Evolutionary conservation across 2,329 filamentous ascomycete species (phyloP).

Genomic region (Colletotrichum sp.): DNA sequence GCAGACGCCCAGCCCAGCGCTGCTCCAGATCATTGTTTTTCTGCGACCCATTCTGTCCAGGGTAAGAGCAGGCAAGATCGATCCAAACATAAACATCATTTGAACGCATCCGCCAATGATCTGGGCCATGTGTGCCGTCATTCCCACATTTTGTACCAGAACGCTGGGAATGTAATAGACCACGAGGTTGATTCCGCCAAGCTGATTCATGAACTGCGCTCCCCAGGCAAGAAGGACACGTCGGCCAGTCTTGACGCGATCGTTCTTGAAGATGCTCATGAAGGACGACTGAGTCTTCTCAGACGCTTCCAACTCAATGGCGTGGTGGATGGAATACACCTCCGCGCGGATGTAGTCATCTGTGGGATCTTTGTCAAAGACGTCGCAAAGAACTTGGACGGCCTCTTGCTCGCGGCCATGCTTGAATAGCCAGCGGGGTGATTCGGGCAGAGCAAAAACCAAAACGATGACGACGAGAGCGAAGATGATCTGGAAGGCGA

Average conservation of each 20-base stretch:
- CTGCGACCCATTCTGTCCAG: constrained; percentile 43
- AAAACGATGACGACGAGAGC: constrained; percentile 36
- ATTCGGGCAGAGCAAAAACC: constrained; percentile 44
- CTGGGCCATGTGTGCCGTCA: constrained; percentile 31
- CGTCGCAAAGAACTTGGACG: constrained; percentile 37
- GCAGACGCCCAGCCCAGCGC: constrained; percentile 33
- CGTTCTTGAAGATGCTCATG: constrained; percentile 48
- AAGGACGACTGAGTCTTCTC: constrained; percentile 35
- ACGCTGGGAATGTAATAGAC: constrained; percentile 41
- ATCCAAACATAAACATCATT: constrained; percentile 43
- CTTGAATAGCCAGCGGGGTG: constrained; percentile 44
- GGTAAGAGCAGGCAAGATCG: constrained; percentile 35
- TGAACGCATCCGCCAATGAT: constrained; percentile 41
- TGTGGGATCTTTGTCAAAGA: constrained; percentile 43
- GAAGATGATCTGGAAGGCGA: constrained; percentile 38
- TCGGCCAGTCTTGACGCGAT: constrained; percentile 45
- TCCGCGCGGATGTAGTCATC: constrained; percentile 38
- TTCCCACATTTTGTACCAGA: constrained; percentile 37
- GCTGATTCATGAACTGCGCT: constrained; percentile 56
- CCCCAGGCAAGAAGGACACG: constrained; percentile 52
- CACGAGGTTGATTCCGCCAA: constrained; percentile 51
- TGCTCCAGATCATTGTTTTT: constrained; percentile 49
- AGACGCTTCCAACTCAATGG: constrained; percentile 41
- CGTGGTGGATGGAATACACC: constrained; percentile 43
- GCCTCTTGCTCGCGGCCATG: constrained; percentile 40